Base-by-base conservation (phyloP, 805 yeast species). In the Ogataea nitratoaversa region DNA sequence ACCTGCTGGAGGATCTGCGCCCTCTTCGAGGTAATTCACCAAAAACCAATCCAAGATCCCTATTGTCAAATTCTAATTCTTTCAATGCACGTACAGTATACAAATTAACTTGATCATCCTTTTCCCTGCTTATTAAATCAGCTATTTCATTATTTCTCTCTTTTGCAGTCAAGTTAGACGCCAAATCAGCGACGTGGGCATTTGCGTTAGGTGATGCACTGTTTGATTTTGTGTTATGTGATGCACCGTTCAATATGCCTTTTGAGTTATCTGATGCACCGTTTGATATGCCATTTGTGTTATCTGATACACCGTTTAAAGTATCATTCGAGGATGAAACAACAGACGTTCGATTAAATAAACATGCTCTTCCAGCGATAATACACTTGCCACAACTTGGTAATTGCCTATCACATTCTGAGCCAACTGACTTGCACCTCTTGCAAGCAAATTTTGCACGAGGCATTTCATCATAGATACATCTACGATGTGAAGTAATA, bases 21-120 rank as follows among this genome's bases (percentile, higher is more conserved):
- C 22, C 12, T 14, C 27, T 20, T 11, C 30, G n/a, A 12, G 29
- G 14, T 5, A 5, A 14, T 27, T 16, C 43, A 6, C 25, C 32
- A 34, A 17, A 39, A 9, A 16, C 25, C 8, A 8, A 13, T 20
- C 24, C 52, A 5, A 29, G 11, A 16, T 29, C 18, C 22, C 43
- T 36, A 5, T 33, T 42, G 13, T 49, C 53, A 38, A 41, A 49
- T 30, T 48, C 46, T 19, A 49, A 41, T 16, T 40, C 44, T 30
- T 41, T 32, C 8, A 49, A 31, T 13, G 37, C n/a, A 17, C 34
- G 18, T 6, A 19, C 7, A 4, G 31, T 29, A 17, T 29, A 14
- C 14, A 11, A 5, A 19, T 14, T 29, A 5, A 7, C 27, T 5
- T 19, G n/a, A 5, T n/a, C n/a, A 5, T 32, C 25, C 9, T 3